Conservation (phyloP, 345 rosid species). For the Turritis glabra region DNA sequence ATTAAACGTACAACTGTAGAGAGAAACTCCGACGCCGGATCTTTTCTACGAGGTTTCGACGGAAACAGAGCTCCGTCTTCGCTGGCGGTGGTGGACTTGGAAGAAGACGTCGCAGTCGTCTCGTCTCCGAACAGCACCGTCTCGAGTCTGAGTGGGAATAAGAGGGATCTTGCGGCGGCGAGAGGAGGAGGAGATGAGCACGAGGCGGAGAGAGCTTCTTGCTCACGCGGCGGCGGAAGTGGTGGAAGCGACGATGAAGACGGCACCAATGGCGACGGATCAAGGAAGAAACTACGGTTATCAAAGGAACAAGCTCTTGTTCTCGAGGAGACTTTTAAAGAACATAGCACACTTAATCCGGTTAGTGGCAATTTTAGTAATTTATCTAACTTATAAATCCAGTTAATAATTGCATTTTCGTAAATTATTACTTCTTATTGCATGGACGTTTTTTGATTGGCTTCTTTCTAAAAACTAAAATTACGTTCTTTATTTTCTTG, state of each 20-base stretch:
- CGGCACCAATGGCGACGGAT: conserved; percentile 58
- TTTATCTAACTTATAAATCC: not conserved
- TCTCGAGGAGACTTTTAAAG: conserved; percentile 88
- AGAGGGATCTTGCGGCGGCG: conserved; percentile 55
- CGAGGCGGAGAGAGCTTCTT: conserved; percentile 70
- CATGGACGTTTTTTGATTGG: not conserved
- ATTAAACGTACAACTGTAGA: conserved; percentile 38
- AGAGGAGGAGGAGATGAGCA: conserved; percentile 44
- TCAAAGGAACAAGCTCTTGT: conserved; percentile 77
- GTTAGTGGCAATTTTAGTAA: conserved; percentile 39
- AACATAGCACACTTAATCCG: conserved; percentile 81
- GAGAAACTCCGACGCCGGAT: conserved; percentile 43
- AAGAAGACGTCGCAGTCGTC: conserved; percentile 55
- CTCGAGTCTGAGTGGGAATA: conserved; percentile 74
- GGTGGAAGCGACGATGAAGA: conserved; percentile 72
- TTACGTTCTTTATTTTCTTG: not conserved
- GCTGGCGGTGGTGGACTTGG: conserved; percentile 27
- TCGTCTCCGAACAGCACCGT: conserved; percentile 88
- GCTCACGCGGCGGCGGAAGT: conserved; percentile 51
- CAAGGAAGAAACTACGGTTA: conserved; percentile 82
- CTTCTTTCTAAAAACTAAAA: not conserved
- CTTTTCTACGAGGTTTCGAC: conserved; percentile 55
- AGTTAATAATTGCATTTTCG: not conserved
- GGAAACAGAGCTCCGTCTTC: conserved; percentile 50
- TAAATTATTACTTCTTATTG: not conserved